phyloP scores from a whole-genome alignment of 345 rosid species.

The Eucalyptus melliodora region DNA sequence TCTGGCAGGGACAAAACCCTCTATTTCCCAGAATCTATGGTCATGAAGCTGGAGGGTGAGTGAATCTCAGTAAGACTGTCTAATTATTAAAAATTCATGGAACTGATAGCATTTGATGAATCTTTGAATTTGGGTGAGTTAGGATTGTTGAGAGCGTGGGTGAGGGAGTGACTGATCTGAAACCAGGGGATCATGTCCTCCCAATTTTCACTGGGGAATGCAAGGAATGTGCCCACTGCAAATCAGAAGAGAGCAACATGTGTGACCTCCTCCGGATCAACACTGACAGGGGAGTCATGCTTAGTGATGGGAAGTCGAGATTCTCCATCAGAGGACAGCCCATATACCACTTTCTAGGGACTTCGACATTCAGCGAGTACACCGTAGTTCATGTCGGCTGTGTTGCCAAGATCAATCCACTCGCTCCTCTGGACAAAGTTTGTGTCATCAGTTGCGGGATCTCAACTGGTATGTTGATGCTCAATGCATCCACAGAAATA shows the following conservation, averaged over 20 bases:
- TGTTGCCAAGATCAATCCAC: conserved; percentile 17
- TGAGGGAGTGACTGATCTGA: conserved; percentile 19
- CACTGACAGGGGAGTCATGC: conserved; percentile 17
- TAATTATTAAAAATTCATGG: not conserved
- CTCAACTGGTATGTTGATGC: conserved; percentile 11
- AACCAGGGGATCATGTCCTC: conserved; percentile 29
- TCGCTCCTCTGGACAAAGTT: conserved; percentile 25
- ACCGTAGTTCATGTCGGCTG: conserved; percentile 19
- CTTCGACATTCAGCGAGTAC: conserved; percentile 24
- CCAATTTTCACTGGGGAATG: conserved; percentile 40
- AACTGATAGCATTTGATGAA: not conserved
- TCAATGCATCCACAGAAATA: not conserved
- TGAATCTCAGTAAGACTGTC: not conserved
- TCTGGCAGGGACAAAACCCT: conserved; percentile 17
- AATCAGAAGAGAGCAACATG: conserved; percentile 24
- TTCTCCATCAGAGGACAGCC: conserved; percentile 16
- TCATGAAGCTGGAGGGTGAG: conserved; percentile 26
- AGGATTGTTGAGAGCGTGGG: conserved; percentile 32
- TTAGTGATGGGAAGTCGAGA: conserved; percentile 19
- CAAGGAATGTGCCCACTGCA: conserved; percentile 21
- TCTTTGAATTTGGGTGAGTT: not conserved
- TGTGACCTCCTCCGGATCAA: conserved; percentile 21
- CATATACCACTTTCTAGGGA: conserved; percentile 19
- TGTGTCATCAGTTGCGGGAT: conserved; percentile 23
- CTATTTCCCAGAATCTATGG: conserved; percentile 23